Evolutionary conservation across 345 rosid genomes (phyloP), one percentile per base, ranked within the genome.

Genomic region (Sisymbrium altissimum): DNA sequence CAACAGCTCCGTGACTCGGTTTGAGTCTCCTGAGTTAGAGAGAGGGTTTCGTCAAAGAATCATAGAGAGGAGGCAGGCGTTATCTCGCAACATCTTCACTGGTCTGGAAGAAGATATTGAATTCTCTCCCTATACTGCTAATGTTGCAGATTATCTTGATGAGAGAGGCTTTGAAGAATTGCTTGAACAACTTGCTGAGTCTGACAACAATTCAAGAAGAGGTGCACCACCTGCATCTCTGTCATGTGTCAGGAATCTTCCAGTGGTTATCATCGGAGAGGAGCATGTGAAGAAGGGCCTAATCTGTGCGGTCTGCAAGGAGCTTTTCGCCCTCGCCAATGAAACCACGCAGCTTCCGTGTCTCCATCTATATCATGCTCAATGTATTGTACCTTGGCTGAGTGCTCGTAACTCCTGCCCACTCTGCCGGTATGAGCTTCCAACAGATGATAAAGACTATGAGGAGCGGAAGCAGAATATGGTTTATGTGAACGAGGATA

Each of bases 261-360:
- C 98, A 48, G 64, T 43, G 25, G 73, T 88, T 49, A 77, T 73
- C 71, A 67, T 86, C 46, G 74, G 53, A 8, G 73, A 82, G 78
- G 87, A 88, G 41, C 85, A 83, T 72, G 74, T 74, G 49, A 88
- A 80, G 50, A 70, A 77, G 55, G 91, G 78, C 30, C 63, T 83
- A 59, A 77, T 81, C 45, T 94, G 98, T 83, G 96, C 98, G 11
- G 82, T 94, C 68, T 94, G 98, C 86, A 94, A 89, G 79, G 98
- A 94, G 77, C 52, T 84, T 71, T 83, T 86, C 72, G 25, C 73
- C 17, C 50, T 78, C 18, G 83, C 93, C 62, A 81, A 79, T 61
- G 87, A 86, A 84, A 91, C 80, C 29, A 87, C 74, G 64, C 85
- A 88, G 76, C 97, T 94, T 79, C 98, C 98, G 1, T 94, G 98